Base-by-base conservation (phyloP, 768 basidiomycete genomes). In the Mycena metata region DNA sequence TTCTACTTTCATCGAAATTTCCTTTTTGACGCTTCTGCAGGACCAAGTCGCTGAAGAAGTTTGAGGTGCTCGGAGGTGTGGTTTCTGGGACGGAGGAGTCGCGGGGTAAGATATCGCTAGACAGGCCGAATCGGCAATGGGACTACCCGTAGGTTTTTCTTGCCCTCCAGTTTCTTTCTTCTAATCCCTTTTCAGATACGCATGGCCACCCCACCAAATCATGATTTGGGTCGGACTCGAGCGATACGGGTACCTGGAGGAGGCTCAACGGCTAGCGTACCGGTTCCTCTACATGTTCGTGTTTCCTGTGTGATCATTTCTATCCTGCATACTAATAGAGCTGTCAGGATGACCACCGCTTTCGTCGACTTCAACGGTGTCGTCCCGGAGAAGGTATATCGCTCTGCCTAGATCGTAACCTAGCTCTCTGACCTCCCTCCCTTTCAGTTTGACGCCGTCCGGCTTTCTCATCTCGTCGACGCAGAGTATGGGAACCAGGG, bases 141-240 rank as follows among this genome's bases (percentile, higher is more conserved):
- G 97, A 96, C 78, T 96, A 96, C 79, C 97, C 96, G 83, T 96
- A 82, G 73, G 93, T 90, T 41, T 62, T 57, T 70, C 59, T 55
- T 58, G 17, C 70, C 47, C 13, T 19, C 19, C 21, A 57, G n/a
- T 52, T 58, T 30, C 35, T 46, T 2, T 9, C 23, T 60, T 35
- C 19, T 35, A 74, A 33, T 49, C 59, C 42, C 55, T 64, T 41
- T 51, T 35, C 71, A 91, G 90, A 73, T 92, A 92, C 74, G 92
- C 91, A 70, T 93, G 91, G 94, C 94, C 94, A n/a, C 94, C 96
- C 55, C 96, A 98, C 79, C 97, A 99, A 79, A 98, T 99, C 76
- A 98, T 99, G 94, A 84, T 92, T 2, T 99, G 97, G 97, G 96
- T 98, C 59, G 97, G 96, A 46, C 85, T 99, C 24, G 96, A 98